Conservation (phyloP, 257 asterid species). For the Nicotiana otophora region DNA sequence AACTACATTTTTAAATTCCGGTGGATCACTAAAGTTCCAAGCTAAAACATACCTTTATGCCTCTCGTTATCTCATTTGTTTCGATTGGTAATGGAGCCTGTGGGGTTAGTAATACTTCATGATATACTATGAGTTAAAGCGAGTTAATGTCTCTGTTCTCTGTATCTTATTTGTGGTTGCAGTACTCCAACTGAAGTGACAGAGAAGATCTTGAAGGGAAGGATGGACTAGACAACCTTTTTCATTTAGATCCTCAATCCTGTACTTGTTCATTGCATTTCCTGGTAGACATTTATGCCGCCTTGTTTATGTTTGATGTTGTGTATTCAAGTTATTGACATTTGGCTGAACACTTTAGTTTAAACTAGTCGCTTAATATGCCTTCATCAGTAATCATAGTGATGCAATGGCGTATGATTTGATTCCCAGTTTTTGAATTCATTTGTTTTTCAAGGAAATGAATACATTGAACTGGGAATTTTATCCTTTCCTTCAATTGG, state of each 20-base stretch:
- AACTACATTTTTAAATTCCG: not conserved
- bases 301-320: not conserved
- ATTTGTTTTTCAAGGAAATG: not conserved
- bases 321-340: not conserved
- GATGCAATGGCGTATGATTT: not conserved
- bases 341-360: not conserved
- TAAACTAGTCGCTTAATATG: not conserved
- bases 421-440: not conserved
- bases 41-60: not conserved
- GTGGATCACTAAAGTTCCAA: not conserved
- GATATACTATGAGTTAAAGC: not conserved
- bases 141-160: not conserved
- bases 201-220: slow-evolving; percentile 83
- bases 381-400: not conserved
- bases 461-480: not conserved
- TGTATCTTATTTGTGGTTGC: slow-evolving; percentile 13
- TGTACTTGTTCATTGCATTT: not conserved
- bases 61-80: not conserved
- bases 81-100: not conserved
- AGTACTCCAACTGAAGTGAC: slow-evolving; percentile 87
- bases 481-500: not conserved
- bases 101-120: not conserved
- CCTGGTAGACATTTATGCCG: not conserved
- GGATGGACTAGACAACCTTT: slow-evolving; percentile 46
- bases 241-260: not conserved